Conservation (phyloP, 2,329 filamentous ascomycete genomes). For the Stemphylium lycopersici region DNA sequence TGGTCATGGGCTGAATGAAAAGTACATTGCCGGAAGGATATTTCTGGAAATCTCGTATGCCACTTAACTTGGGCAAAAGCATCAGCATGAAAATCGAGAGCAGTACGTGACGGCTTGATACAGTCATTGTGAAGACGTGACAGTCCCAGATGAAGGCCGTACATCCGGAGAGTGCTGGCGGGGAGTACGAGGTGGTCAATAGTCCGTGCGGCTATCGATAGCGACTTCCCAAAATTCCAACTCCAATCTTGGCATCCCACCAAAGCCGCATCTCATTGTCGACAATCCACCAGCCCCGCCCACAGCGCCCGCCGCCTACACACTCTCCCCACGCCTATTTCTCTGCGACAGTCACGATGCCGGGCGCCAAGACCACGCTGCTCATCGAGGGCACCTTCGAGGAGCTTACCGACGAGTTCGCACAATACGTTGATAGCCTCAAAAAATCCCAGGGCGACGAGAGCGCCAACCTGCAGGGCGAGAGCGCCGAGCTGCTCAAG, state of each 20-base stretch:
- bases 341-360: conserved; percentile 55
- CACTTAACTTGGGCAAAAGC: too few species aligned
- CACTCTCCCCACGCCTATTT: conserved; percentile 29
- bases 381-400: conserved; percentile 90
- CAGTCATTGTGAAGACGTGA: too few species aligned
- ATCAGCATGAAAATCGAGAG: too few species aligned
- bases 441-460: conserved; percentile 67
- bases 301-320: conserved; percentile 22
- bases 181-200: too few species aligned
- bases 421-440: conserved; percentile 87
- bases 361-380: conserved; percentile 66
- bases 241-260: conserved; percentile 40
- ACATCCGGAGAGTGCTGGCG: too few species aligned
- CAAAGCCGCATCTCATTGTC: conserved; percentile 28
- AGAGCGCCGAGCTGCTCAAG: conserved; percentile 73
- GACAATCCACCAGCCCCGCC: conserved; percentile 31
- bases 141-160: too few species aligned
- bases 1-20: too few species aligned
- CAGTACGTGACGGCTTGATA: too few species aligned
- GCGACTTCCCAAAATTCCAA: conserved; percentile 30
- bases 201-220: conserved; percentile 27
- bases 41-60: too few species aligned
- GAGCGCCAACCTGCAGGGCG: conserved; percentile 59
- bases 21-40: too few species aligned
- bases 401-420: conserved; percentile 92